These are phyloP conservation scores for Linum usitatissimum DNA, from an alignment of 345 rosid genomes.

Conservation along the genomic window DNA sequence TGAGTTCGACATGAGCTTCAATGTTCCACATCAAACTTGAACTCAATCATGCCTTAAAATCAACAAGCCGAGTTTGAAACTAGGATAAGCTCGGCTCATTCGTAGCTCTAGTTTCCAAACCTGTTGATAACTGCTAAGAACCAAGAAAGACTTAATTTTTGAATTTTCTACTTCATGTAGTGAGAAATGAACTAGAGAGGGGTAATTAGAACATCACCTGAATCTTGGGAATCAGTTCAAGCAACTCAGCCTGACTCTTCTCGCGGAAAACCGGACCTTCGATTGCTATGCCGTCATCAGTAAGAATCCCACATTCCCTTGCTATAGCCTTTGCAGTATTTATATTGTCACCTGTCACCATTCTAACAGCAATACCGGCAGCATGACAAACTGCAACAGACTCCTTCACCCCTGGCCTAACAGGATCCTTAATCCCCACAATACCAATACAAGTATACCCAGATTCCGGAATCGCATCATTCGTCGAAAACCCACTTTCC, in stretches of 20 bases:
- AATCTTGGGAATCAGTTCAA: constrained; percentile 70
- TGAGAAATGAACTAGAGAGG: neutral
- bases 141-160: neutral
- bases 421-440: constrained; percentile 94
- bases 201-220: constrained; percentile 36
- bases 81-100: no score
- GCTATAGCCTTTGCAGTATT: constrained; percentile 92
- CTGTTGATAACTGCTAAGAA: no score
- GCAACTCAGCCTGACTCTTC: constrained; percentile 59
- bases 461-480: constrained; percentile 48
- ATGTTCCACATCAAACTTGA: no score
- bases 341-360: constrained; percentile 95
- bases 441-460: constrained; percentile 60
- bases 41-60: no score
- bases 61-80: no score
- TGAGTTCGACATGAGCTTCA: no score
- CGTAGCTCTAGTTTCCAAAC: neutral
- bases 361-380: constrained; percentile 83
- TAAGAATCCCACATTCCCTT: constrained; percentile 87
- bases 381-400: constrained; percentile 79
- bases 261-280: constrained; percentile 89
- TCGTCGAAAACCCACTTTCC: constrained; percentile 40
- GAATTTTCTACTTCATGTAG: neutral
- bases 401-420: constrained; percentile 89
- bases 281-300: constrained; percentile 65